These are phyloP conservation scores for Ogataea corticis DNA, from an alignment of 805 yeast genomes.

Conservation along the genomic window DNA sequence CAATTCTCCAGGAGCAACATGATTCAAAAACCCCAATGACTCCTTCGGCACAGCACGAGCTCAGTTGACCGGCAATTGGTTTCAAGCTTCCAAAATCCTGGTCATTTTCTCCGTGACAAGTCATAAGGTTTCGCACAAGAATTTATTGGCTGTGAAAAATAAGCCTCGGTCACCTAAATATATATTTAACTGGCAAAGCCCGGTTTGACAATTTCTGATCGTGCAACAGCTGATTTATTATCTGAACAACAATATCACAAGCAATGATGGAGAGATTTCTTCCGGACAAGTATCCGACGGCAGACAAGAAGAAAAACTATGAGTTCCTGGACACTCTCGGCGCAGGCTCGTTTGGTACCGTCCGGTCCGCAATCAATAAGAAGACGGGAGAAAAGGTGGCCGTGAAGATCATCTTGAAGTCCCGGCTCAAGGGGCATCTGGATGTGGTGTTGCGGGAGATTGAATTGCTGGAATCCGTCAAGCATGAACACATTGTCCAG, in stretches of 20 bases:
- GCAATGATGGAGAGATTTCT: constrained; percentile 17
- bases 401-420: constrained; percentile 82
- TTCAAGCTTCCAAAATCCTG: too few species aligned
- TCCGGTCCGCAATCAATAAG: constrained; percentile 62
- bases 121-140: too few species aligned
- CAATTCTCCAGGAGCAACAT: too few species aligned
- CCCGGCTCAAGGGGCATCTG: constrained; percentile 68
- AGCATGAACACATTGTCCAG: constrained; percentile 86
- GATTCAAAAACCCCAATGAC: too few species aligned
- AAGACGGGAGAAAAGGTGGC: constrained; percentile 72
- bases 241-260: too few species aligned
- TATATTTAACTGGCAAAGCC: not conserved
- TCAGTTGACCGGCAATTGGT: too few species aligned
- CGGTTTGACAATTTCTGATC: too few species aligned
- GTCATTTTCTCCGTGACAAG: too few species aligned
- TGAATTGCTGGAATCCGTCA: constrained; percentile 59
- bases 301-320: constrained; percentile 61
- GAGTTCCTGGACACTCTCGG: constrained; percentile 84
- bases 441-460: constrained; percentile 79
- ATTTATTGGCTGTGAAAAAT: constrained; percentile 1
- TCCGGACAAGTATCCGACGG: constrained; percentile 14
- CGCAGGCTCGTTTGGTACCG: constrained; percentile 95
- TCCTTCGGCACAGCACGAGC: too few species aligned
- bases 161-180: not conserved
- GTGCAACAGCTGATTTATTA: too few species aligned